Evolutionary conservation across 2,329 filamentous ascomycete species (phyloP), one percentile per base, ranked within the genome.

Genomic region (Phialemoniopsis sp.): DNA sequence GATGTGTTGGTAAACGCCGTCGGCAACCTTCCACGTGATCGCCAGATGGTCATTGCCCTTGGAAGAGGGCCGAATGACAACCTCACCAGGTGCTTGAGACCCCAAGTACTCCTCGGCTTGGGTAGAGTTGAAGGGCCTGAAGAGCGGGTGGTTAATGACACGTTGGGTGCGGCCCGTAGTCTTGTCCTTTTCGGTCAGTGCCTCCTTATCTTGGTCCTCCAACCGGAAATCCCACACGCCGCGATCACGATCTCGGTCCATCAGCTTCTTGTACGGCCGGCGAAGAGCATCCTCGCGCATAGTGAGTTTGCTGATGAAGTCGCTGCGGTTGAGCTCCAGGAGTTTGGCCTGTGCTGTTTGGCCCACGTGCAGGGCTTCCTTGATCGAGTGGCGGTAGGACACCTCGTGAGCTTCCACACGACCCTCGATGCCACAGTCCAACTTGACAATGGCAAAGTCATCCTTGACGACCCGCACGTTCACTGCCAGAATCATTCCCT

Each of bases 131-230:
- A 94, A 97, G 0, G 89, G 85, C 51, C 85, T 87, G 78, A 97
- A 98, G 13, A 97, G 79, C 18, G 93, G 91, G 58, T 98, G 93
- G 63, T 98, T 98, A 70, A 98, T 93, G 43, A 98, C 93, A 59
- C 93, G 82, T 60, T 95, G 89, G 3, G 87, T 85, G 36, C 93
- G 87, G 13, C 88, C 89, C 14, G 87, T 87, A 10, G 80, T 79
- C 57, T 88, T 86, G 56, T 93, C 89, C 66, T 90, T 95, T 60
- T 94, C 89, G 40, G 85, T 81, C 47, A 93, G 70, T 41, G 87
- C 82, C 40, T 95, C 89, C 57, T 80, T 84, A 56, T 97, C 93
- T 34, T 82, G 78, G 14, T 78, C 74, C 63, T 98, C 93, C 51
- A 89, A 82, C 3, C 75, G 70, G 47, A 85, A 83, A 59, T 98